Evolutionary conservation across 202 grass and related monocot genomes (phyloP).

Genomic region (Panicum hallii): DNA sequence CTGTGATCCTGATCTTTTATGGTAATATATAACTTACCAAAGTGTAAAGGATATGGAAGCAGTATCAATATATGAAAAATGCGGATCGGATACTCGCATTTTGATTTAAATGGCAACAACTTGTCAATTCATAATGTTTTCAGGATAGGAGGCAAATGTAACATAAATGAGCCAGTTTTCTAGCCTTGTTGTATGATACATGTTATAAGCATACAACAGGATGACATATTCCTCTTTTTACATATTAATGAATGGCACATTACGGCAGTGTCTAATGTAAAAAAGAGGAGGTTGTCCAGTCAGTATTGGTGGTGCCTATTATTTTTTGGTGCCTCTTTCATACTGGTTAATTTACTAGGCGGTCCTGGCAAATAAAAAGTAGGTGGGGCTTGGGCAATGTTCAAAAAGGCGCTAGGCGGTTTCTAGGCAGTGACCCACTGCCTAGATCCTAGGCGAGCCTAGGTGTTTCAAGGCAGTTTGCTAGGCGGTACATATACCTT

Average conservation of each 20-base stretch:
- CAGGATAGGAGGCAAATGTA: neutral
- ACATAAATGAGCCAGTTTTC: neutral
- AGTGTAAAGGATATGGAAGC: neutral
- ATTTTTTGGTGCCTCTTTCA: neutral
- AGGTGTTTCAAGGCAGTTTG: no score
- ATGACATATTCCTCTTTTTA: neutral
- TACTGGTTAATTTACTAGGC: neutral
- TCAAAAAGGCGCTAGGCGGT: no score
- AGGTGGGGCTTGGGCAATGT: no score
- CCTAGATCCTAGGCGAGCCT: no score
- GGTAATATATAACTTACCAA: neutral
- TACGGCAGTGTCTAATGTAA: neutral
- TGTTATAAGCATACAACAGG: neutral
- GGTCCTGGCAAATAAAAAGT: neutral
- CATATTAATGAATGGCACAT: neutral
- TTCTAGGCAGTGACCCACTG: no score
- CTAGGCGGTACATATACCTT: no score
- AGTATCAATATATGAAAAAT: neutral
- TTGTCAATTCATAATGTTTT: neutral
- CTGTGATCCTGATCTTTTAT: neutral
- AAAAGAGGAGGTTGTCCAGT: neutral
- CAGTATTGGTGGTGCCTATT: neutral
- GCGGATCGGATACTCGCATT: neutral
- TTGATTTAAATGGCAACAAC: neutral
- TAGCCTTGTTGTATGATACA: neutral